Conservation (phyloP, 768 basidiomycete species). For the Mycena vitilis region DNA sequence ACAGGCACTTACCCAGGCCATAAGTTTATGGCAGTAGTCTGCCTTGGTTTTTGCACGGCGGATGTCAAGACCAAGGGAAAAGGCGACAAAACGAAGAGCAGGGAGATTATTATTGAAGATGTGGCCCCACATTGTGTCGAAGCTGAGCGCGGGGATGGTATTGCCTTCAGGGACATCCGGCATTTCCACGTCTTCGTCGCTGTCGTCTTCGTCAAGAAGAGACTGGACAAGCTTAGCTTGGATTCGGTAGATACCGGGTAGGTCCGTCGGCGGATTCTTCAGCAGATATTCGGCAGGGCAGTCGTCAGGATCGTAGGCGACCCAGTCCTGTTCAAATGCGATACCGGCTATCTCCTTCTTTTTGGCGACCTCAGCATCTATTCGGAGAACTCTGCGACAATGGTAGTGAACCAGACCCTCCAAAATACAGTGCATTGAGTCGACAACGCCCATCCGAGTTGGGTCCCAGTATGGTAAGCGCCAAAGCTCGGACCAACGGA, state of each 20-base stretch:
- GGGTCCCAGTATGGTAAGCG: constrained; percentile 47
- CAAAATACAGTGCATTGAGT: constrained; percentile 47
- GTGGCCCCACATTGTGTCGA: constrained; percentile 10
- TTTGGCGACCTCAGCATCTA: constrained; percentile 30
- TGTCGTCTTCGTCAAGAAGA: constrained; percentile 7
- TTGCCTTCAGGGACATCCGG: constrained; percentile 25
- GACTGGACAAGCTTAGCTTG: constrained; percentile 28
- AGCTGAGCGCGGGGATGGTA: constrained; percentile 20
- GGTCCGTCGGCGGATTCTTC: constrained; percentile 19
- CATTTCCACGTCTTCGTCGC: constrained; percentile 25
- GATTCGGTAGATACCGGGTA: constrained; percentile 5
- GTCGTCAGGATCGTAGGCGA: constrained; percentile 27
- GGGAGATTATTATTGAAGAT: constrained; percentile 13
- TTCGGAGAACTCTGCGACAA: constrained; percentile 34
- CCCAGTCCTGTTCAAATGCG: constrained; percentile 30
- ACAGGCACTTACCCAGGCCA: constrained; percentile 31
- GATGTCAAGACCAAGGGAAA: constrained; percentile 18
- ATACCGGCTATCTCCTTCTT: constrained; percentile 25
- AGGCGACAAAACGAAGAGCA: constrained; percentile 29
- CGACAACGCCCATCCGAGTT: constrained; percentile 40
- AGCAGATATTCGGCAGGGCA: constrained; percentile 22
- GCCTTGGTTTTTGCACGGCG: constrained; percentile 16
- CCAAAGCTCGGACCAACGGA: constrained; percentile 42
- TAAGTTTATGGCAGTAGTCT: constrained; percentile 25
- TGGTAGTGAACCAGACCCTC: constrained; percentile 39